phyloP scores from a whole-genome alignment of 2,329 filamentous ascomycete genomes.

The Apiospora saccharicola region DNA sequence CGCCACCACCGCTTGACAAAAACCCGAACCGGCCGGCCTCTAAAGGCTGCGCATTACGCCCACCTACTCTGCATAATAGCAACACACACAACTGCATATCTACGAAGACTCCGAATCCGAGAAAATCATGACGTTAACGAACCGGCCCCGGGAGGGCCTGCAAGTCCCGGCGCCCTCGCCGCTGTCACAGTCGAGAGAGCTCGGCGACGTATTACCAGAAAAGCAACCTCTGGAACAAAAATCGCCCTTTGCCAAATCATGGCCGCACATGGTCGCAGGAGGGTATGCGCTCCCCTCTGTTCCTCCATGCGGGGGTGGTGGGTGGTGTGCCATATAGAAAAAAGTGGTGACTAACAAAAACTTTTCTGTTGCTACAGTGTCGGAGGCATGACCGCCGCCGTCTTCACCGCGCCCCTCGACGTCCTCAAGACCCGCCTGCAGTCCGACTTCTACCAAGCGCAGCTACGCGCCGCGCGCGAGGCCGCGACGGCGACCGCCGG shows the following conservation, averaged over 20 bases:
- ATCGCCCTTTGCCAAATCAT: slow-evolving; percentile 74
- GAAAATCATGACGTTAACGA: slow-evolving; percentile 33
- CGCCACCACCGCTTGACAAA: background rate
- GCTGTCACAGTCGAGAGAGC: slow-evolving; percentile 67
- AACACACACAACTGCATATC: background rate
- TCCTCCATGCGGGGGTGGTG: too few species aligned
- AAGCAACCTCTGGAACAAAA: slow-evolving; percentile 51
- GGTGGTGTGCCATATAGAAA: background rate
- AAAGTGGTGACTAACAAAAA: background rate
- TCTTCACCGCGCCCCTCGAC: slow-evolving; percentile 93
- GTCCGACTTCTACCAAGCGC: slow-evolving; percentile 91
- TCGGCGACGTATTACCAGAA: slow-evolving; percentile 61
- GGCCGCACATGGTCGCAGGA: slow-evolving; percentile 91
- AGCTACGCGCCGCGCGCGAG: slow-evolving; percentile 74
- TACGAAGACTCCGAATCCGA: background rate
- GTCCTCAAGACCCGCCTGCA: slow-evolving; percentile 93
- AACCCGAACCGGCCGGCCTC: background rate
- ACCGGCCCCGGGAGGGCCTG: slow-evolving; percentile 32
- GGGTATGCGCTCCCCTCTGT: slow-evolving; percentile 62
- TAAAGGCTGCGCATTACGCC: background rate
- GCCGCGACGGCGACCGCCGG: slow-evolving; percentile 48
- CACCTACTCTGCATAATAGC: background rate
- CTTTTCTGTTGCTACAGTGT: slow-evolving; percentile 59
- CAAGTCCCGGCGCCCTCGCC: slow-evolving; percentile 41
- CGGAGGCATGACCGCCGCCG: slow-evolving; percentile 89